Base-by-base conservation (phyloP, 495 filamentous ascomycete genomes). In the Penicillium longicatenatum region DNA sequence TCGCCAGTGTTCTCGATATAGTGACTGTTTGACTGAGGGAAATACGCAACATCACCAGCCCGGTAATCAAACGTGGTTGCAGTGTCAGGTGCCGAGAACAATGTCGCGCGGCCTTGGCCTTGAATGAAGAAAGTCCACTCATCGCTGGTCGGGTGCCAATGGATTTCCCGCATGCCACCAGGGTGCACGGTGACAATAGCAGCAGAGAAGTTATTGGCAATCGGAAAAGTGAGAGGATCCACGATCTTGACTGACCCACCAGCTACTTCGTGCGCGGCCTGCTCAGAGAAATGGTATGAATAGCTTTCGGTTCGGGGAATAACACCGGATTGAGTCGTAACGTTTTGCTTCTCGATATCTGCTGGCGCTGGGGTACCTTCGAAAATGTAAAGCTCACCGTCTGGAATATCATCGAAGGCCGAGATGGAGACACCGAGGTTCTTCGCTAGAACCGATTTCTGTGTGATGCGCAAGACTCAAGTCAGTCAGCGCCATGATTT, bases 91-190 rank as follows among this genome's bases (percentile, higher is more conserved):
- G 88, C 84, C 6, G 76, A 70, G 66, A 84, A 91, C 6, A 91
- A 71, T 0, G 88, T 91, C 14, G 88, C 85, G 4, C 89, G 80
- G 0, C 82, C 89, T 0, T 78, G 77, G 0, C 89, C 89, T 26
- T 80, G 68, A 46, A 91, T 81, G 74, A 92, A 91, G 72, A 88
- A 93, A 2, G 80, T 82, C 88, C 87, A 93, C 62, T 92, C 89
- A 68, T 91, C 89, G 21, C 82, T 84, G 9, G 78, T 81, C 0
- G 87, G 85, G 60, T 91, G 89, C 89, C 89, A 93, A 71, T 93
- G 89, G 42, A 93, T 82, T 66, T 93, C 89, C 3, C 89, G 82
- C 81, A 93, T 82, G 1, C 84, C 87, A 41, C 88, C 88, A 0
- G 89, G 88, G 41, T 85, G 75, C 17, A 93, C 80, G 1, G 82